Evolutionary conservation across 345 rosid species (phyloP).

Genomic region (Salix udensis): DNA sequence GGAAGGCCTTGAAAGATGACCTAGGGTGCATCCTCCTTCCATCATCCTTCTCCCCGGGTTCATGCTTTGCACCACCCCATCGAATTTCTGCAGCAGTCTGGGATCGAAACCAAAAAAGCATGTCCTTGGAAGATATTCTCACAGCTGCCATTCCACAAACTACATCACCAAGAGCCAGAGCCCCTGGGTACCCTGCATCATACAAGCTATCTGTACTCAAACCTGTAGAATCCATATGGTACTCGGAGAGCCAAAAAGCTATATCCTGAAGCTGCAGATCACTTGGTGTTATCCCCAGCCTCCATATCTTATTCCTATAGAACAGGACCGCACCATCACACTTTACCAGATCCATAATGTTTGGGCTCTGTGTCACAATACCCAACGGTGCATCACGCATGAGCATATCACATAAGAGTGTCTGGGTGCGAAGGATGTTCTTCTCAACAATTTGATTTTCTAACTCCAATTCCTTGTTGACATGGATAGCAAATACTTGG

Average conservation of each 20-base stretch:
- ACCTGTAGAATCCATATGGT: slow-evolving; percentile 89
- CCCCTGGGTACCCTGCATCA: slow-evolving; percentile 86
- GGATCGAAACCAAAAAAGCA: slow-evolving; percentile 92
- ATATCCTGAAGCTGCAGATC: slow-evolving; percentile 67
- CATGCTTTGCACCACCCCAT: slow-evolving; percentile 98
- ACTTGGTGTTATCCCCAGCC: slow-evolving; percentile 65
- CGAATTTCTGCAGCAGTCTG: slow-evolving; percentile 77
- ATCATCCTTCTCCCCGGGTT: slow-evolving; percentile 71
- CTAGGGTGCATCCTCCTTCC: slow-evolving; percentile 91
- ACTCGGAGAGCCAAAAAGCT: slow-evolving; percentile 67
- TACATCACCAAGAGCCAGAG: slow-evolving; percentile 57
- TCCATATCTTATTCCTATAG: slow-evolving; percentile 67
- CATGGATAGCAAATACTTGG: slow-evolving; percentile 91
- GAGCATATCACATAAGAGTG: slow-evolving; percentile 90
- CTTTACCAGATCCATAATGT: slow-evolving; percentile 85
- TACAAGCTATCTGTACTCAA: slow-evolving; percentile 86
- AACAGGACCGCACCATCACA: slow-evolving; percentile 92
- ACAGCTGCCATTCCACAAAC: slow-evolving; percentile 99
- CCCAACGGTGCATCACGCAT: slow-evolving; percentile 95
- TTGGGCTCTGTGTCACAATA: slow-evolving; percentile 78
- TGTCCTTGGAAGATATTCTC: slow-evolving; percentile 66
- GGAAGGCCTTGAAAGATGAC: slow-evolving; percentile 93
- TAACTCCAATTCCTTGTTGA: slow-evolving; percentile 78
- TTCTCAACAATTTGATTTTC: slow-evolving; percentile 84
- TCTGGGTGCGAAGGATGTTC: slow-evolving; percentile 83